Percentiles rank a stretch among this genome's conserved stretches.
phyloP scores from a whole-genome alignment of 441 rosid genomes.

The Aleurites moluccanus region DNA sequence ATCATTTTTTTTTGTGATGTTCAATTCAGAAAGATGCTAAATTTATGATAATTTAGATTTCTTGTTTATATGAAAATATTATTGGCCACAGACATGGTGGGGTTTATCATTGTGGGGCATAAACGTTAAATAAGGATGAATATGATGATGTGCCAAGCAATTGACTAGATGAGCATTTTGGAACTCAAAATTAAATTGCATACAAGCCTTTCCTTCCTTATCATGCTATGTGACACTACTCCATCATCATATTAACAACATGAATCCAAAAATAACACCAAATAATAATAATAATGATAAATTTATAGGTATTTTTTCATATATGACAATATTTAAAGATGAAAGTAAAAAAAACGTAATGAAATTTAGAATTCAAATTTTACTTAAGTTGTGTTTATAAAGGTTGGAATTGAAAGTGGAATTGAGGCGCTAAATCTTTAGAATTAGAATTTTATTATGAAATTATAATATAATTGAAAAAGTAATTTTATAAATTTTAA shows the following conservation, averaged over 20 bases:
- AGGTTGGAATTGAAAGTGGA: too few species aligned
- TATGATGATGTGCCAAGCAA: neutral
- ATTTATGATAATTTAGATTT: neutral
- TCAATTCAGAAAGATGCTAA: neutral
- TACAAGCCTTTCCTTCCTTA: conserved; percentile 11
- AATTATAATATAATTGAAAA: too few species aligned
- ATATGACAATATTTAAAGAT: too few species aligned
- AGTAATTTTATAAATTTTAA: too few species aligned
- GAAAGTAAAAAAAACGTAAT: too few species aligned
- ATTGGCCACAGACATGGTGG: neutral
- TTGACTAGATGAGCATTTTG: conserved; percentile 6
- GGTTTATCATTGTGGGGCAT: neutral
- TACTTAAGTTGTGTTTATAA: too few species aligned
- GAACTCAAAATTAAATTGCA: conserved; percentile 11
- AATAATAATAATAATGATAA: neutral
- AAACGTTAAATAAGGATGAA: neutral
- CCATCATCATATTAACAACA: neutral
- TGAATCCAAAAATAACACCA: neutral
- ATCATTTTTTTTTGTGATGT: neutral
- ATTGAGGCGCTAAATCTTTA: too few species aligned
- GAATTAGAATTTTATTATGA: too few species aligned
- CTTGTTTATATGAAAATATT: neutral
- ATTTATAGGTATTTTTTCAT: too few species aligned
- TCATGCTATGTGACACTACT: neutral
- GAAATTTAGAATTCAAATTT: too few species aligned